Evolutionary conservation across 176 grass and related monocot species (phyloP).

Genomic region (Cocos nucifera): DNA sequence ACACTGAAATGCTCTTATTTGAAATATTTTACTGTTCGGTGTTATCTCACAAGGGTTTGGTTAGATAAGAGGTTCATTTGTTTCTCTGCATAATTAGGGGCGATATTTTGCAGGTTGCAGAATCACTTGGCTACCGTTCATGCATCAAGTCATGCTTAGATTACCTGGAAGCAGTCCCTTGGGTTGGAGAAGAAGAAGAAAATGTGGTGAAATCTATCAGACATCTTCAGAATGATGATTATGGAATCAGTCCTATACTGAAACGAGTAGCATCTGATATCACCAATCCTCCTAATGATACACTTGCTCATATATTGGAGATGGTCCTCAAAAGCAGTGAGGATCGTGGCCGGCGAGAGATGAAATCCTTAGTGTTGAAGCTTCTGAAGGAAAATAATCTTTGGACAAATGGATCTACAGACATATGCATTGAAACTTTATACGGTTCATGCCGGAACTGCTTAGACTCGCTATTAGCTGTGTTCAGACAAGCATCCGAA

Average conservation of each 20-base stretch:
- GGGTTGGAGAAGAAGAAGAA: conserved; percentile 87
- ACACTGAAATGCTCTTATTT: no score
- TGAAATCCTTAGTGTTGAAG: conserved; percentile 72
- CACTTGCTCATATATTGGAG: conserved; percentile 51
- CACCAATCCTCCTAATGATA: conserved; percentile 36
- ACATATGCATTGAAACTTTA: conserved; percentile 41
- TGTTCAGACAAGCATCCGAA: conserved; percentile 40
- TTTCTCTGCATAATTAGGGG: no score
- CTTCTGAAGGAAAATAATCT: conserved; percentile 69
- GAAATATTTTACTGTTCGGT: no score
- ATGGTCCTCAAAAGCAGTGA: conserved; percentile 69
- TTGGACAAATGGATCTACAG: conserved; percentile 28
- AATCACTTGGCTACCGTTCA: conserved; percentile 50
- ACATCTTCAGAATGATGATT: conserved; percentile 41
- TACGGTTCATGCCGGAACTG: conserved; percentile 44
- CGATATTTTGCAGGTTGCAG: conserved; percentile 41
- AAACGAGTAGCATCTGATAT: conserved; percentile 57
- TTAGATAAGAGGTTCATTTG: no score
- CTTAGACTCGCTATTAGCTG: conserved; percentile 43
- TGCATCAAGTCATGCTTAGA: conserved; percentile 66
- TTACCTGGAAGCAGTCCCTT: conserved; percentile 74
- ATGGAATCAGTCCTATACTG: conserved; percentile 43
- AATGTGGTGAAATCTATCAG: conserved; percentile 52
- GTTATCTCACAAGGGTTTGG: no score
- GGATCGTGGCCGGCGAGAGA: conserved; percentile 56